Percentiles rank a stretch among this genome's conserved stretches.
phyloP scores from a whole-genome alignment of 2,329 filamentous ascomycete genomes.

The Aspergillus jensenii region DNA sequence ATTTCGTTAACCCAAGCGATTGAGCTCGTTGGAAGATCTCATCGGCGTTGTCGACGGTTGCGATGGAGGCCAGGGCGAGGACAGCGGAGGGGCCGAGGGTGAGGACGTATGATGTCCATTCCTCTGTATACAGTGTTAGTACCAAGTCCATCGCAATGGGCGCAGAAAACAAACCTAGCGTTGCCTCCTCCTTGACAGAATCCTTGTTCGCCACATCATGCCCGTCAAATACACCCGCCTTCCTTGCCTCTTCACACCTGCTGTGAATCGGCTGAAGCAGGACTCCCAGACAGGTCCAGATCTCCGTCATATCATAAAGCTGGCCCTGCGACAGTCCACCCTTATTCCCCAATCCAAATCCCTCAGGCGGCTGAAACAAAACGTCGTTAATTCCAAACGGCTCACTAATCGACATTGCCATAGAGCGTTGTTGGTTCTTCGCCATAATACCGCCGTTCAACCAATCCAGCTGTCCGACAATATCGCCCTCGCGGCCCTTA shows the following conservation, averaged over 20 bases:
- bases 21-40: conserved; percentile 55
- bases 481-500: conserved; percentile 59
- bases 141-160: neutral
- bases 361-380: conserved; percentile 55
- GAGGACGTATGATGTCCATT: conserved; percentile 62
- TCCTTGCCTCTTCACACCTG: conserved; percentile 54
- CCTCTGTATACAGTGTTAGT: conserved; percentile 43
- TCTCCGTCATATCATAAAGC: conserved; percentile 64
- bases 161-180: conserved; percentile 47
- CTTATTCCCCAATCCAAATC: conserved; percentile 59
- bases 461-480: conserved; percentile 63
- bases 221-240: conserved; percentile 57
- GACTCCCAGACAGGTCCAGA: conserved; percentile 62
- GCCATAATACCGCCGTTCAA: conserved; percentile 57
- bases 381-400: conserved; percentile 54
- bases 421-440: conserved; percentile 41
- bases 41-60: conserved; percentile 38
- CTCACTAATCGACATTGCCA: conserved; percentile 48
- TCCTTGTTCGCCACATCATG: conserved; percentile 49
- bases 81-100: conserved; percentile 59
- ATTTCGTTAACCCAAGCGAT: conserved; percentile 56
- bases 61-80: conserved; percentile 50
- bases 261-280: conserved; percentile 58
- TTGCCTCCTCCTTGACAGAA: conserved; percentile 46
- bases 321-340: conserved; percentile 55